phyloP scores from a whole-genome alignment of 495 filamentous ascomycete species.

The Tirmania nivea region DNA sequence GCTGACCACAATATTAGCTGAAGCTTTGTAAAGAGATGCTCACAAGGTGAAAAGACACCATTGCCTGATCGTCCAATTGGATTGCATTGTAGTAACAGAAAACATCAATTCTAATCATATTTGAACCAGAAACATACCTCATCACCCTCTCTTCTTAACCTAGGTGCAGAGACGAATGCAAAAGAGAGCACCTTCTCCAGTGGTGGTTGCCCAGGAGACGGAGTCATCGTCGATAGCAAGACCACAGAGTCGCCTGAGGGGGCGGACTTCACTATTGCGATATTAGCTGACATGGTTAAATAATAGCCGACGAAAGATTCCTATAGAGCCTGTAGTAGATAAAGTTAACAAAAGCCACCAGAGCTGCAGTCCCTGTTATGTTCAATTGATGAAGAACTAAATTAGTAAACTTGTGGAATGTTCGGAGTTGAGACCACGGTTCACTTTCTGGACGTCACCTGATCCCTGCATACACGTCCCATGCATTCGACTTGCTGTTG shows the following conservation, averaged over 20 bases:
- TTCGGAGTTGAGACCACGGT: no score
- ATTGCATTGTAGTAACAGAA: not conserved
- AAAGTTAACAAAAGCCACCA: not conserved
- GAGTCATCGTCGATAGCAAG: constrained; percentile 48
- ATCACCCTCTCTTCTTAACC: constrained; percentile 69
- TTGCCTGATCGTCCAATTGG: not conserved
- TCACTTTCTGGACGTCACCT: no score
- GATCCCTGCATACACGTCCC: no score
- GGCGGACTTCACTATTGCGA: constrained; percentile 78
- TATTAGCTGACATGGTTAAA: constrained; percentile 14
- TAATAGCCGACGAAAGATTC: not conserved
- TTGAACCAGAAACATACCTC: constrained; percentile 32
- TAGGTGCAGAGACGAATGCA: constrained; percentile 74
- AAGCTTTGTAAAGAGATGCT: constrained; percentile 1
- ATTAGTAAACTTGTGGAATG: no score
- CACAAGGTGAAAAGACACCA: not conserved
- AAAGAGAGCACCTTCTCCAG: constrained; percentile 69
- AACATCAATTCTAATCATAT: not conserved
- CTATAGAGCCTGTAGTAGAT: not conserved
- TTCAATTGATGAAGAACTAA: no score
- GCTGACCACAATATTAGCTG: constrained; percentile 21
- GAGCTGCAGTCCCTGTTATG: not conserved
- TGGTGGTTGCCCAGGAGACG: constrained; percentile 26
- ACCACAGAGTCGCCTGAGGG: constrained; percentile 82
- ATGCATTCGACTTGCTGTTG: no score